Evolutionary conservation across 352 stramenopile species (phyloP).

Genomic region (Pythium dissotocum): DNA sequence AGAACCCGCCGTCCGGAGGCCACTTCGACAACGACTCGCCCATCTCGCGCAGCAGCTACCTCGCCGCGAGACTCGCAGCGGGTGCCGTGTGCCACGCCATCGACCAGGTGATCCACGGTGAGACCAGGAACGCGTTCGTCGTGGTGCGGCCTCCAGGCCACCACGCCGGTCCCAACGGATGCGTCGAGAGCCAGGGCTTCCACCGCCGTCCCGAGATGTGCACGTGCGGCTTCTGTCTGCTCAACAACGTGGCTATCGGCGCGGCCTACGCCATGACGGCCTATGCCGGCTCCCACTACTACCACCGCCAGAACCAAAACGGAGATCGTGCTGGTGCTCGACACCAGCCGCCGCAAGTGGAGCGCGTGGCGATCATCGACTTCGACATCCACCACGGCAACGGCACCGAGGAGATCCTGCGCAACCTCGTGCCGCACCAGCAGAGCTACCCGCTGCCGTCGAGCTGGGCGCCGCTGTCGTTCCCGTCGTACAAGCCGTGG

Average conservation of each 20-base stretch:
- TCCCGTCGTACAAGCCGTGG: slow-evolving; percentile 70
- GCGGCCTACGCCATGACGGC: slow-evolving; percentile 57
- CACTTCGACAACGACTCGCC: slow-evolving; percentile 68
- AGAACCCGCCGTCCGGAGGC: slow-evolving; percentile 45
- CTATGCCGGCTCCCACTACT: slow-evolving; percentile 48
- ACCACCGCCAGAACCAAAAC: too few species aligned
- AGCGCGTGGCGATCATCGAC: slow-evolving; percentile 62
- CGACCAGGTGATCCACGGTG: slow-evolving; percentile 51
- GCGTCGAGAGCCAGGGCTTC: slow-evolving; percentile 53
- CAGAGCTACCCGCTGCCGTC: slow-evolving; percentile 64
- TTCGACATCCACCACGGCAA: slow-evolving; percentile 76
- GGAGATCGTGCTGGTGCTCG: slow-evolving; percentile 10
- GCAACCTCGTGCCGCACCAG: slow-evolving; percentile 59
- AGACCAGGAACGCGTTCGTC: slow-evolving; percentile 57
- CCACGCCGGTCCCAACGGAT: slow-evolving; percentile 62
- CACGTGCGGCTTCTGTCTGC: slow-evolving; percentile 63
- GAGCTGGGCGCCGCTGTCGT: slow-evolving; percentile 59
- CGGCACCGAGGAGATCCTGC: slow-evolving; percentile 65
- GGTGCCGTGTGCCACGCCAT: slow-evolving; percentile 64
- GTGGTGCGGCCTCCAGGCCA: slow-evolving; percentile 59
- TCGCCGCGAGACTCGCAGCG: slow-evolving; percentile 50
- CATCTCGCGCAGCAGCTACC: slow-evolving; percentile 63
- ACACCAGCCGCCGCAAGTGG: slow-evolving; percentile 30
- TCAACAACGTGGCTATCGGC: slow-evolving; percentile 73
- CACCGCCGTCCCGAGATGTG: slow-evolving; percentile 56